A percentile compares a stretch with the other conserved stretches of the same genome.
These are phyloP conservation scores for Sergeia podlipaevii DNA, from an alignment of 208 protist genomes.

Conservation along the genomic window DNA sequence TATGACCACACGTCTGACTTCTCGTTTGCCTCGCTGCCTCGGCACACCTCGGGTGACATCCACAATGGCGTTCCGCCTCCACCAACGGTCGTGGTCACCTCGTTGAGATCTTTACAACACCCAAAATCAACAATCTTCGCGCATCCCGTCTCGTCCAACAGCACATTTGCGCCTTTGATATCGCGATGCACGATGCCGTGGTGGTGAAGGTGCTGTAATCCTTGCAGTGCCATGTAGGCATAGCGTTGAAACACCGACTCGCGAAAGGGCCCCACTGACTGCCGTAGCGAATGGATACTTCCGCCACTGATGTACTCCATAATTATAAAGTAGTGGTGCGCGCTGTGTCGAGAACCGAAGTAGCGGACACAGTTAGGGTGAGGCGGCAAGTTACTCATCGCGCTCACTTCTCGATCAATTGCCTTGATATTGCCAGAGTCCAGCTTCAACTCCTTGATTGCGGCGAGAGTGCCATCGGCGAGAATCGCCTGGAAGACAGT, in stretches of 20 bases:
- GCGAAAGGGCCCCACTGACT: slow-evolving; percentile 46
- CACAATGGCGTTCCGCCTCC: slow-evolving; percentile 67
- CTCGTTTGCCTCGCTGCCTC: slow-evolving; percentile 44
- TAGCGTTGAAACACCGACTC: slow-evolving; percentile 75
- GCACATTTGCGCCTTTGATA: slow-evolving; percentile 90
- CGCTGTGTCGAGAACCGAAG: slow-evolving; percentile 57
- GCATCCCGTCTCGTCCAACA: slow-evolving; percentile 77
- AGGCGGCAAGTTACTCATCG: slow-evolving; percentile 62
- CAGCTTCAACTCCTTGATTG: slow-evolving; percentile 72
- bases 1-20: slow-evolving; percentile 84
- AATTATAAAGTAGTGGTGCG: slow-evolving; percentile 74
- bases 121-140: slow-evolving; percentile 94
- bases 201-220: slow-evolving; percentile 66
- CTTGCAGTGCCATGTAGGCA: slow-evolving; percentile 66
- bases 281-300: slow-evolving; percentile 65
- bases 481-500: slow-evolving; percentile 72
- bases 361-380: slow-evolving; percentile 80
- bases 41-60: slow-evolving; percentile 87
- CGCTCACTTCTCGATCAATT: slow-evolving; percentile 66
- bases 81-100: slow-evolving; percentile 30
- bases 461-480: slow-evolving; percentile 54
- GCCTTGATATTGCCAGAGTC: slow-evolving; percentile 43
- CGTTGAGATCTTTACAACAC: slow-evolving; percentile 73
- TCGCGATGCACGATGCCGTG: slow-evolving; percentile 86
- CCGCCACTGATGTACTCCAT: slow-evolving; percentile 88